Conservation (phyloP, 2,329 filamentous ascomycete species). For the Colletotrichum cordylinicola region DNA sequence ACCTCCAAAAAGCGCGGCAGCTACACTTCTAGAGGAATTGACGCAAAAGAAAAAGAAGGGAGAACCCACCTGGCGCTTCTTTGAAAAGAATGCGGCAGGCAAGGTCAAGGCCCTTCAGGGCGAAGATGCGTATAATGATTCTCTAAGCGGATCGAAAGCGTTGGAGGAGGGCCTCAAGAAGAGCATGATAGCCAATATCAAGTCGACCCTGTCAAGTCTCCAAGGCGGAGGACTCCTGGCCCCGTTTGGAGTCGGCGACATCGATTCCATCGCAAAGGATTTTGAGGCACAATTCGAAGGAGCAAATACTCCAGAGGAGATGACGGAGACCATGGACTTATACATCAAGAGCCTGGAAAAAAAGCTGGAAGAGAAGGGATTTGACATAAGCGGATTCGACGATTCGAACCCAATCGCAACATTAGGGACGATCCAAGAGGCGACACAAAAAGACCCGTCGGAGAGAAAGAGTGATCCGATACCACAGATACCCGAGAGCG, state of each 20-base stretch:
- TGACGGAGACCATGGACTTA: slow-evolving; percentile 36
- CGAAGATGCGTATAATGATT: slow-evolving; percentile 45
- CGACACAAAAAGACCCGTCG: slow-evolving; percentile 26
- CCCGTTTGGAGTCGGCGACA: slow-evolving; percentile 49
- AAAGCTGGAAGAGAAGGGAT: slow-evolving; percentile 18
- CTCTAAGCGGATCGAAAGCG: slow-evolving; percentile 37
- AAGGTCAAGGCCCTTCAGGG: slow-evolving; percentile 41
- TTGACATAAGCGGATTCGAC: slow-evolving; percentile 11
- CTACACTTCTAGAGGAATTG: slow-evolving; percentile 26
- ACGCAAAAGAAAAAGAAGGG: slow-evolving; percentile 14
- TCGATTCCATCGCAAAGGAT: slow-evolving; percentile 47
- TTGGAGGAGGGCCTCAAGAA: slow-evolving; percentile 32
- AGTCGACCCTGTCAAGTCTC: slow-evolving; percentile 33
- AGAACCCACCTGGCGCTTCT: slow-evolving; percentile 45
- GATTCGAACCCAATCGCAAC: slow-evolving; percentile 17
- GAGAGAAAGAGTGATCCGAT: slow-evolving; percentile 19
- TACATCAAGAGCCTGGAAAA: slow-evolving; percentile 40
- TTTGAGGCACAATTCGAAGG: slow-evolving; percentile 14
- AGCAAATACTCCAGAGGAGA: slow-evolving; percentile 36
- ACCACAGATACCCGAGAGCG: slow-evolving; percentile 41
- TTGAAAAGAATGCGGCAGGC: slow-evolving; percentile 50
- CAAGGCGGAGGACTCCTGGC: slow-evolving; percentile 16
- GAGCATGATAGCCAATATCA: slow-evolving; percentile 25
- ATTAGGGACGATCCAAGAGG: slow-evolving; percentile 3
- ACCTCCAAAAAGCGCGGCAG: background rate